Evolutionary conservation across 2,329 filamentous ascomycete species (phyloP).

Genomic region (Pseudogymnoascus sp.): DNA sequence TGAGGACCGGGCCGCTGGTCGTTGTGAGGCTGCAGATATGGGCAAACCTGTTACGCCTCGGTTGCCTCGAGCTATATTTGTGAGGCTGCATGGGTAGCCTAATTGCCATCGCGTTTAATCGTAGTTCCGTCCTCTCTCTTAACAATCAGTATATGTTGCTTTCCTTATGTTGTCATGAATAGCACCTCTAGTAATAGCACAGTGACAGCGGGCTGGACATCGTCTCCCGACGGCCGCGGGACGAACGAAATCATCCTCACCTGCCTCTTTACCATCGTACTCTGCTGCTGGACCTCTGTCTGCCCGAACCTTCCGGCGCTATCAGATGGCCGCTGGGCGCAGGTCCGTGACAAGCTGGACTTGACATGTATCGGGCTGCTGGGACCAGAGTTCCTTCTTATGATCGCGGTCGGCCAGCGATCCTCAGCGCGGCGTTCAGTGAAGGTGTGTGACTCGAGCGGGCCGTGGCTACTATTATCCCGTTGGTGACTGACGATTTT

Average conservation of each 20-base stretch:
- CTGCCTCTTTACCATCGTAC: constrained; percentile 34
- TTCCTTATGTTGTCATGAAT: neutral
- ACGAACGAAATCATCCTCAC: constrained; percentile 35
- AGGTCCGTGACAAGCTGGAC: constrained; percentile 28
- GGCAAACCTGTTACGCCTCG: neutral
- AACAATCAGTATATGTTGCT: neutral
- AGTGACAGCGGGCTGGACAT: constrained; percentile 29
- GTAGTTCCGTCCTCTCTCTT: constrained; percentile 13
- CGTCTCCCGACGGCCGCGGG: constrained; percentile 31
- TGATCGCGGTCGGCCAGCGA: constrained; percentile 31
- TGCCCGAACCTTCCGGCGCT: constrained; percentile 32
- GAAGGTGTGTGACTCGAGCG: constrained; percentile 13
- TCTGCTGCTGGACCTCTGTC: constrained; percentile 36
- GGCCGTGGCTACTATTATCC: neutral
- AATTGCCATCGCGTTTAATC: constrained; percentile 12
- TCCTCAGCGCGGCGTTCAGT: constrained; percentile 30
- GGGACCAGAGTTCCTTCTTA: constrained; percentile 33
- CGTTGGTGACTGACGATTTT: neutral
- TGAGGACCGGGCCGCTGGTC: neutral
- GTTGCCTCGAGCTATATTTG: neutral
- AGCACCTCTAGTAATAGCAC: neutral
- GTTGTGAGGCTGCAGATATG: neutral
- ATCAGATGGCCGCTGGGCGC: constrained; percentile 27
- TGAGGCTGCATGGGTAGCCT: neutral
- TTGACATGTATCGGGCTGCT: constrained; percentile 31